Evolutionary conservation across 306 rosid genomes (phyloP), one percentile per base, ranked within the genome.

Genomic region (Canavalia ensiformis): DNA sequence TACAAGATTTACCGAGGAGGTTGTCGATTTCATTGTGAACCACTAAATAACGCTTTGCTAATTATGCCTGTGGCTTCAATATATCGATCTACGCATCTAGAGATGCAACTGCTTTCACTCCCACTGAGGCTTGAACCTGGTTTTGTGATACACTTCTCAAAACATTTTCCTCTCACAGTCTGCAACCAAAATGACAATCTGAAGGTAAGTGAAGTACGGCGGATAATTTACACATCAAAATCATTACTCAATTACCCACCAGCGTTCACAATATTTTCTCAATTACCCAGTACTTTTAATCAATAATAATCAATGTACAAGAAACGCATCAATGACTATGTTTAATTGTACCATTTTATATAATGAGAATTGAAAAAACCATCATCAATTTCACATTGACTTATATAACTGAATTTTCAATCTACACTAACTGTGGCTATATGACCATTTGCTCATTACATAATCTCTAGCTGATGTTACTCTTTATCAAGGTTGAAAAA

Each of bases 61-160:
- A 96, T 80, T 57, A 96, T 89, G 75, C 97, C 93, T 4, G 99
- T 96, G 57, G 99, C 99, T 88, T 96, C 99, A 28, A 96, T 88
- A 72, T 92, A 96, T 88, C 99, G 97, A 72, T 96, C 99, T 73
- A 96, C 87, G 35, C 99, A 96, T 84, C 98, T 88, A 45, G 97
- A 93, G 84, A 93, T 60, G 84, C 99, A 96, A 79, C 98, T 96
- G 83, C 97, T 85, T 90, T 96, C 99, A 46, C 97, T 51, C 47
- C 94, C 91, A 46, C 98, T 79, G 18, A 96, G 85, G 84, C 97
- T 96, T 49, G 98, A 90, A 65, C 98, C 94, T 62, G 99, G 99
- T 86, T 93, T 96, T 57, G 97, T 88, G 57, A 96, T 71, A 37
- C 99, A 96, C 87, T 93, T 96, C 39, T 92, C 98, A 57, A 96